Evolutionary conservation across 805 yeast species (phyloP), one percentile per base, ranked within the genome.

Genomic region (Cyberlindnera mycetangii): DNA sequence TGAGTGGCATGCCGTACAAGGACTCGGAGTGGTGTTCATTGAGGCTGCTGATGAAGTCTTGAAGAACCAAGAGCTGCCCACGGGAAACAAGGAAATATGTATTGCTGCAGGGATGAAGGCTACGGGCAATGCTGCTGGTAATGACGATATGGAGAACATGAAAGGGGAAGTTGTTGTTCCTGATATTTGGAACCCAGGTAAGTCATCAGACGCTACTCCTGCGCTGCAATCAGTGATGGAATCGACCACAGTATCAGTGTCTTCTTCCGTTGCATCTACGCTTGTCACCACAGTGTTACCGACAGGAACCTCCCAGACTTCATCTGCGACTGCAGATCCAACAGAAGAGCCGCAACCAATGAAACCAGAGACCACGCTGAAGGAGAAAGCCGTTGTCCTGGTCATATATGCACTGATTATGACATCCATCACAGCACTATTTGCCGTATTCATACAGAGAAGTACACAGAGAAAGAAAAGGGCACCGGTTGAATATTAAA

Each of bases 1-100:
- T 25, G 92, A 85, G 56, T 85, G 89, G 84, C 95, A 85, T 64
- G 76, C 85, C 53, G 83, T 79, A 49, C 92, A 85, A 66, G 95
- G 95, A 12, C 71, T 85, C 44, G 90, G 90, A 10, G 68, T 83
- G 32, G 76, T 79, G 1, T 75, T 85, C 32, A 69, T 85, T 27
- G 95, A 85, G 59, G 81, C 85, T 11, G 90, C 93, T n/a, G 60
- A 67, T 39, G 68, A 65, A 33, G 61, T 83, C 18, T 74, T 75
- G 53, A 55, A 68, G 47, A 37, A 53, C 15, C 69, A 68, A 36
- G 25, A 1, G 0, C 47, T 81, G 4, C 75, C 78, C 8, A 59
- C 61, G 1, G 69, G 73, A 39, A 83, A 77, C 56, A 58, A 69
- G 32, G 67, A 70, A 10, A 68, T 72, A 2, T 84, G 92, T 62